phyloP scores from a whole-genome alignment of 352 stramenopile species.

The Aphanomyces euteiches region DNA sequence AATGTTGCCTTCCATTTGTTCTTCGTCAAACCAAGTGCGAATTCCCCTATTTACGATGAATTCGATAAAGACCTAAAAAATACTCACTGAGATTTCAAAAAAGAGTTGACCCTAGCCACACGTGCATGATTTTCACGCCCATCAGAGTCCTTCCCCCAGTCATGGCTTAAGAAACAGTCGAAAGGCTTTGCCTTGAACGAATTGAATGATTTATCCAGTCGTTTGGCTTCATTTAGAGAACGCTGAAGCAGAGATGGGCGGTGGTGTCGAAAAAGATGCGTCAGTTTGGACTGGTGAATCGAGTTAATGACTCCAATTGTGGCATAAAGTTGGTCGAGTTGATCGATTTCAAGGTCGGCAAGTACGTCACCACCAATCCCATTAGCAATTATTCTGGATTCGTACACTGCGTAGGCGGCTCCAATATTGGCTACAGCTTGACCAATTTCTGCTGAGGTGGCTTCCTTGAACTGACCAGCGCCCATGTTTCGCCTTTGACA shows the following conservation, averaged over 20 bases:
- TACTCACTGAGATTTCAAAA: background rate
- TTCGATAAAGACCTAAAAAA: background rate
- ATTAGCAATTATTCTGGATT: conserved; percentile 12
- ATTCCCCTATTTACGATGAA: background rate
- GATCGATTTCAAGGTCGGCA: conserved; percentile 1
- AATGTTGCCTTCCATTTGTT: conserved; percentile 26
- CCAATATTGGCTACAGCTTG: background rate
- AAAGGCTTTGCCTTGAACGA: conserved; percentile 2
- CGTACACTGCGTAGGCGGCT: conserved; percentile 19
- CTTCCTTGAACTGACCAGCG: background rate
- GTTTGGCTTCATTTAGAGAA: background rate
- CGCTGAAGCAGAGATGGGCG: conserved; percentile 9
- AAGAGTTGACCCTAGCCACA: conserved; percentile 1
- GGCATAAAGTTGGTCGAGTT: conserved; percentile 8
- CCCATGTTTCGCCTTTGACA: background rate
- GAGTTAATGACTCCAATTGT: conserved; percentile 24
- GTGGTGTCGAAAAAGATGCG: background rate
- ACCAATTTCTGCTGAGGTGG: background rate
- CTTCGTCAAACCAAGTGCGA: conserved; percentile 21
- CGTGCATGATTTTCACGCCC: conserved; percentile 8
- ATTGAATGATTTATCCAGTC: background rate
- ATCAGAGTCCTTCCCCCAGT: conserved; percentile 17
- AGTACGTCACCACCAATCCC: conserved; percentile 21
- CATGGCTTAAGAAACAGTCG: conserved; percentile 18
- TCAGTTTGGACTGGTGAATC: conserved; percentile 18